Percentiles rank a stretch among this genome's conserved stretches.
Conservation (phyloP, 2,329 filamentous ascomycete genomes). For the Cladosporium velox region DNA sequence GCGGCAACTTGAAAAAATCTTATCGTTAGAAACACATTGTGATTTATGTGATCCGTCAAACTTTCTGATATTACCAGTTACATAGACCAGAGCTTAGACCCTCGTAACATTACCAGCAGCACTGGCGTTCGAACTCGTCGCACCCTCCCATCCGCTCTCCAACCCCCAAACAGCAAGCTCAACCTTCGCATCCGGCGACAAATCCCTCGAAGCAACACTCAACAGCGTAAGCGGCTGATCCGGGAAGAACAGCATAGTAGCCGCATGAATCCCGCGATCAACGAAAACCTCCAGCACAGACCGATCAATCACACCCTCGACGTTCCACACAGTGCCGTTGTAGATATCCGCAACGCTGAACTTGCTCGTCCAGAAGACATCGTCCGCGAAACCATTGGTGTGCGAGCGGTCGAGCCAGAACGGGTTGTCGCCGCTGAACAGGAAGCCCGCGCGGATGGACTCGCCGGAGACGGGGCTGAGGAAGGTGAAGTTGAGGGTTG, state of each 20-base stretch:
- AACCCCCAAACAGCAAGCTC: constrained; percentile 42
- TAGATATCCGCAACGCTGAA: constrained; percentile 41
- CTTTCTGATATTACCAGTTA: neutral
- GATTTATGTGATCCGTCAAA: too few species aligned
- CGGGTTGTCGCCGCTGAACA: constrained; percentile 47
- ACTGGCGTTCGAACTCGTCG: constrained; percentile 24
- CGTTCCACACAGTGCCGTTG: constrained; percentile 35
- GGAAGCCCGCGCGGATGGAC: constrained; percentile 51
- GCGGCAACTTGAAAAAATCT: too few species aligned
- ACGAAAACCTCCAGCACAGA: constrained; percentile 58
- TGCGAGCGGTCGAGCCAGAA: constrained; percentile 51
- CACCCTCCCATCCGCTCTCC: constrained; percentile 38
- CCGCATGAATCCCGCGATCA: constrained; percentile 51
- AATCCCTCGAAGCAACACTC: constrained; percentile 35
- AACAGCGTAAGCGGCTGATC: constrained; percentile 43
- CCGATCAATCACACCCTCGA: constrained; percentile 55
- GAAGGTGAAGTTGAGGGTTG: constrained; percentile 54
- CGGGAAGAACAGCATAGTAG: constrained; percentile 54
- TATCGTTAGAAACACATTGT: too few species aligned
- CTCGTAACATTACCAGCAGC: constrained; percentile 15
- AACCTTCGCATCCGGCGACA: constrained; percentile 39
- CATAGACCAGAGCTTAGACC: too few species aligned
- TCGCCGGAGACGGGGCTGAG: constrained; percentile 51
- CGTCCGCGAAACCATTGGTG: constrained; percentile 49
- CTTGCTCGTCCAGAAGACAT: constrained; percentile 56